A percentile compares a stretch with the other conserved stretches of the same genome.
Conservation (phyloP, 768 basidiomycete genomes). For the Leccinum boreale region DNA sequence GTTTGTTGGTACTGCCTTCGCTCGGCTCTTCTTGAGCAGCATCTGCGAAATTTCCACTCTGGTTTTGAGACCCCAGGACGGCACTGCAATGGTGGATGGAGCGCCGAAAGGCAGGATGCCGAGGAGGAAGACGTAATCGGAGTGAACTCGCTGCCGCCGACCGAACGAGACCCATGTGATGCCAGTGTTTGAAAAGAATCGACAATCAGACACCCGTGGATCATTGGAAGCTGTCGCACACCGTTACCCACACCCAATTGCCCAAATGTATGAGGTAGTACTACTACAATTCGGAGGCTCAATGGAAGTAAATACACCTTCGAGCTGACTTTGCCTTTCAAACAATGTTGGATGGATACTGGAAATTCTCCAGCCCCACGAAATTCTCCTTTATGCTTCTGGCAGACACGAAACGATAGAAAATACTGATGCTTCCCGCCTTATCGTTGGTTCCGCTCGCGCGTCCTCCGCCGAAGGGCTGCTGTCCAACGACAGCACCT, state of each 20-base stretch:
- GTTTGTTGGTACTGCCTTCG: conserved; percentile 14
- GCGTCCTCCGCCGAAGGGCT: conserved; percentile 95
- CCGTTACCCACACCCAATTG: neutral
- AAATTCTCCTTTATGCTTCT: conserved; percentile 98
- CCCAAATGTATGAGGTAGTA: neutral
- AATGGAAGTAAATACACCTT: neutral
- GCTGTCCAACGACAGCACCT: conserved; percentile 95
- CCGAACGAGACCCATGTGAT: neutral
- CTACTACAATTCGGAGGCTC: no score
- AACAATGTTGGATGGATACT: conserved; percentile 84
- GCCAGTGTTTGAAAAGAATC: neutral
- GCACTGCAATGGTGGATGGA: conserved; percentile 4
- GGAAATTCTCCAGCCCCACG: conserved; percentile 72
- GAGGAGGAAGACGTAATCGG: neutral
- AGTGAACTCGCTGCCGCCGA: neutral
- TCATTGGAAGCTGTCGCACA: neutral
- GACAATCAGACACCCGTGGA: neutral
- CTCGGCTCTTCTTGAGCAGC: conserved; percentile 35
- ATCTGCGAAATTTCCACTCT: conserved; percentile 56
- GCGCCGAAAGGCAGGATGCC: neutral
- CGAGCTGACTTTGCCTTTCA: conserved; percentile 30
- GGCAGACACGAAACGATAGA: conserved; percentile 80
- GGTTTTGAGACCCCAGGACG: conserved; percentile 8
- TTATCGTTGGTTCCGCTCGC: conserved; percentile 98
- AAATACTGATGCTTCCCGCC: conserved; percentile 79